Evolutionary conservation across 208 protist genomes (phyloP), one percentile per base, ranked within the genome.

Genomic region (Leishmania braziliensis): DNA sequence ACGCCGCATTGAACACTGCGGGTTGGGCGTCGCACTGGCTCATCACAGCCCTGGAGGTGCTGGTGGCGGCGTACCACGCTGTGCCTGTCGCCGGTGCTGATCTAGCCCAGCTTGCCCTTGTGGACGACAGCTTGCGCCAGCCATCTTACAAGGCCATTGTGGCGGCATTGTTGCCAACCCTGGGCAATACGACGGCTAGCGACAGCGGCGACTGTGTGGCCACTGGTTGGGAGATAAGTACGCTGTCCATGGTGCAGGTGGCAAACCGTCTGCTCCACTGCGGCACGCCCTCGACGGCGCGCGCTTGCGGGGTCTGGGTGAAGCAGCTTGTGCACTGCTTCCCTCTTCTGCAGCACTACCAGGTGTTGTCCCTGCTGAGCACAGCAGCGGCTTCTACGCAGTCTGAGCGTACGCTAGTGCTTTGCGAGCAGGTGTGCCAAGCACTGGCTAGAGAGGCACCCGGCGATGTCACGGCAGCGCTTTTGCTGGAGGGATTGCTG

Each of bases 321-420:
- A 83, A 84, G 54, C 86, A 89, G 56, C 89, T 97, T 68, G 48
- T 77, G 33, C 85, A 85, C 48, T 86, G 87, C 70, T 86, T 90
- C 60, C 92, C 93, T 36, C 82, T 93, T 23, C 86, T 95, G 26
- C 83, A 91, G 69, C 93, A 97, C 88, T 95, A 91, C 82, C 79
- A 84, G 46, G 79, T 93, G 74, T 72, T 94, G 23, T 82, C 79
- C n/a, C 76, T 91, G 72, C 63, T 97, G 36, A 86, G 89, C 16
- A 86, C 58, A 29, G 83, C 80, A 0, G 89, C 88, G 18, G 89
- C 90, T 20, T 88, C 88, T 6, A 53, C 90, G 43, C 81, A 86
- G 63, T 85, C 84, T 51, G 88, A 90, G 46, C 85, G 85, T 14
- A 66, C 90, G 33, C 71, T 83, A 36, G 82, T 79, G 50, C 82